phyloP scores from a whole-genome alignment of 1,139 yeast species.

The Sugiyamaella sp. region DNA sequence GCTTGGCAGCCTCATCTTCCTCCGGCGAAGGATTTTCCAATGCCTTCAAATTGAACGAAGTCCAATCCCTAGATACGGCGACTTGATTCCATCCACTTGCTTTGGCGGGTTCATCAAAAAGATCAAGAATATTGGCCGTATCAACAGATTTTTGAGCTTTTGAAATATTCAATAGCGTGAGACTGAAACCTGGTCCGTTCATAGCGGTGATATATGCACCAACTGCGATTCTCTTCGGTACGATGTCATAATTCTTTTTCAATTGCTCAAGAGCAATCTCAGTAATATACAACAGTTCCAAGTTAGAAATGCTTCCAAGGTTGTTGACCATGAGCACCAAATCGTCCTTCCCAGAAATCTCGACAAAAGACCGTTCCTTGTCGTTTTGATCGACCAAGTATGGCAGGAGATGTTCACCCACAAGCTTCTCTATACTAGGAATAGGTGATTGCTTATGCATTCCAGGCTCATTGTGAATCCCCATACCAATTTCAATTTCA shows the following conservation, averaged over 20 bases:
- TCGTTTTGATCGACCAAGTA: conserved; percentile 38
- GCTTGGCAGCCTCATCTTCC: conserved; percentile 24
- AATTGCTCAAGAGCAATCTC: conserved; percentile 51
- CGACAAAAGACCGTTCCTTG: conserved; percentile 49
- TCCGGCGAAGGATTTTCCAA: conserved; percentile 41
- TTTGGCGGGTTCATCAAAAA: conserved; percentile 67
- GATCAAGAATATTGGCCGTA: conserved; percentile 39
- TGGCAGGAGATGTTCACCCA: conserved; percentile 39
- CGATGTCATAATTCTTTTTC: conserved; percentile 52
- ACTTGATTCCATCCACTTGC: conserved; percentile 80
- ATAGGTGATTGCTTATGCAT: conserved; percentile 69
- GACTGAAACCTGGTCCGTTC: conserved; percentile 88
- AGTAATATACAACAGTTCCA: conserved; percentile 71
- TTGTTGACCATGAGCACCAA: conserved; percentile 73
- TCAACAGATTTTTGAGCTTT: conserved; percentile 40
- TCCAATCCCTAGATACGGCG: conserved; percentile 42
- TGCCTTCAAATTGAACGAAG: conserved; percentile 45
- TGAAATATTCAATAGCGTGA: conserved; percentile 71
- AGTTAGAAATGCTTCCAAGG: conserved; percentile 80
- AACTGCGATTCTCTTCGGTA: conserved; percentile 65
- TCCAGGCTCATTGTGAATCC: conserved; percentile 96
- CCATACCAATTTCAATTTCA: conserved; percentile 91
- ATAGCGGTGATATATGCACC: conserved; percentile 85
- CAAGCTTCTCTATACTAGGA: conserved; percentile 51
- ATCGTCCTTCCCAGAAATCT: conserved; percentile 62